Conservation (phyloP, 2,329 filamentous ascomycete genomes). For the Claviceps maximensis region DNA sequence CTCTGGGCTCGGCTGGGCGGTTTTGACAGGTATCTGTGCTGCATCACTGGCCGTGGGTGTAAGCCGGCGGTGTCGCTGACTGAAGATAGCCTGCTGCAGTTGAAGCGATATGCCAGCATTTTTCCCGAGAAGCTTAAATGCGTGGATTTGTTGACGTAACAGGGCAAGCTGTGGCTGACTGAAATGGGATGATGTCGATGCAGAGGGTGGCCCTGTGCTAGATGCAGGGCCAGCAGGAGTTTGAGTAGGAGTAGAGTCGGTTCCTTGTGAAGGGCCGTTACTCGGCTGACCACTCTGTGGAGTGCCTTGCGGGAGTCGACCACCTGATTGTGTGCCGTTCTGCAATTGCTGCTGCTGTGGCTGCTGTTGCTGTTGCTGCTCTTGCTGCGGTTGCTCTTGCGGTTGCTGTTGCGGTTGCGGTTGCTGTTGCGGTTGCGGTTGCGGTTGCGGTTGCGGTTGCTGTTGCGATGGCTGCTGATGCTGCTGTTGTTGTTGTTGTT, state of each 20-base stretch:
- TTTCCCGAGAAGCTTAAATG: conserved; percentile 82
- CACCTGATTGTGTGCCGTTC: conserved; percentile 33
- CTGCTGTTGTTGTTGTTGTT: conserved; percentile 32
- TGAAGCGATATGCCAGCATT: conserved; percentile 68
- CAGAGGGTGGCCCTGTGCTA: conserved; percentile 17
- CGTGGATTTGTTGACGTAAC: conserved; percentile 74
- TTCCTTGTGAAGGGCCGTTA: conserved; percentile 20
- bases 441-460: conserved; percentile 46
- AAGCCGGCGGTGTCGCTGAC: conserved; percentile 53
- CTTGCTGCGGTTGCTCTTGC: conserved; percentile 34
- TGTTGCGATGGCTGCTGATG: conserved; percentile 35
- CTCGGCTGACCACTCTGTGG: conserved; percentile 19
- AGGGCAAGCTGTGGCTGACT: conserved; percentile 65
- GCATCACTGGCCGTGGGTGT: conserved; percentile 40
- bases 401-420: conserved; percentile 33
- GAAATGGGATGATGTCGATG: conserved; percentile 44
- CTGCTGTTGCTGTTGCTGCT: conserved; percentile 35
- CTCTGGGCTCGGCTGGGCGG: conserved; percentile 19
- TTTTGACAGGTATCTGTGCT: conserved; percentile 24
- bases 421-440: conserved; percentile 27
- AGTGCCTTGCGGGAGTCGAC: conserved; percentile 25
- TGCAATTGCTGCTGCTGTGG: conserved; percentile 34
- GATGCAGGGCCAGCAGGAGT: conserved; percentile 16
- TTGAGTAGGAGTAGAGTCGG: conserved; percentile 25
- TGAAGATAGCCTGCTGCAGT: conserved; percentile 73